phyloP scores from a whole-genome alignment of 1,284 basidiomycete genomes.

The Trichosporon sp. region DNA sequence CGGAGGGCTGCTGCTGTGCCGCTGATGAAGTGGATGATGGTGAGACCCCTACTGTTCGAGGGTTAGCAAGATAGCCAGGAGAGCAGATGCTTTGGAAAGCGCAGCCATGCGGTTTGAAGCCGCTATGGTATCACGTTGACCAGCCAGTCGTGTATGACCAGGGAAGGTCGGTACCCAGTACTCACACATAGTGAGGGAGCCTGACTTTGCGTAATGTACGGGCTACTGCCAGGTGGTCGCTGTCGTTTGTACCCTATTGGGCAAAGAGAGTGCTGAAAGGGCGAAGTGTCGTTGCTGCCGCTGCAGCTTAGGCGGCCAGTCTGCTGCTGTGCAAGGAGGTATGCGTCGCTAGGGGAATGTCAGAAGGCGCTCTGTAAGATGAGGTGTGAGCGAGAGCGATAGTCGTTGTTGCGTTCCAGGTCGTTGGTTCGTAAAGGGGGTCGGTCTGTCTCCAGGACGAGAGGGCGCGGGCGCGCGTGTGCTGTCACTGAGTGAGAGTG shows the following conservation, averaged over 20 bases:
- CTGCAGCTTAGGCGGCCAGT: background rate
- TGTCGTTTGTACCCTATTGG: too few relatives aligned
- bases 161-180: too few relatives aligned
- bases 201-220: too few relatives aligned
- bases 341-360: background rate
- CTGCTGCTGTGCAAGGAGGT: background rate
- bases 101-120: too few relatives aligned
- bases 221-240: too few relatives aligned
- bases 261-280: background rate
- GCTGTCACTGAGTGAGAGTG: background rate
- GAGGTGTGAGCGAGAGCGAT: background rate
- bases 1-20: slow-evolving; percentile 32
- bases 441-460: background rate
- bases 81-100: too few relatives aligned
- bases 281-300: background rate
- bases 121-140: background rate
- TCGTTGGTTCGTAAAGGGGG: background rate
- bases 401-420: background rate
- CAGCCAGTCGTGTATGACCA: too few relatives aligned
- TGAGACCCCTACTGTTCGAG: background rate
- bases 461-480: background rate
- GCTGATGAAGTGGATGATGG: slow-evolving; percentile 2
- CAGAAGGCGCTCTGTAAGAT: background rate
- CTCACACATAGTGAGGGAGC: too few relatives aligned
- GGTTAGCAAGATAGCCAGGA: background rate